Percentiles rank a stretch among this genome's conserved stretches.
Evolutionary conservation across 495 filamentous ascomycete genomes (phyloP).

Genomic region (Aspergillus carlsbadensis): DNA sequence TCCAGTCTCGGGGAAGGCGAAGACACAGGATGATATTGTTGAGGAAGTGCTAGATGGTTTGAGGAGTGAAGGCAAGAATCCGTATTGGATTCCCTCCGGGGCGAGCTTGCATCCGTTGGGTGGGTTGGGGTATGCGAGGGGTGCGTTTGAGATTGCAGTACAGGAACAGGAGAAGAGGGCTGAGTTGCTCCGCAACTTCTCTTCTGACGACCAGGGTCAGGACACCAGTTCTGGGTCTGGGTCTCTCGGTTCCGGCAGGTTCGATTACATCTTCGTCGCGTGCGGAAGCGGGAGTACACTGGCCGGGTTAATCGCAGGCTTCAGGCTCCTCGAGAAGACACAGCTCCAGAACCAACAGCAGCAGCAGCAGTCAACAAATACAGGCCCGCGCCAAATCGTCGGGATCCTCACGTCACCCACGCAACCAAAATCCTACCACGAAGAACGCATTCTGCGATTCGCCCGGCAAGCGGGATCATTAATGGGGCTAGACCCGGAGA

Average conservation of each 20-base stretch:
- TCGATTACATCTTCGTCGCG: slow-evolving; percentile 41
- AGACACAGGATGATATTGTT: slow-evolving; percentile 18
- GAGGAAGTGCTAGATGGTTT: slow-evolving; percentile 24
- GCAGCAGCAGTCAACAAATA: slow-evolving; percentile 1
- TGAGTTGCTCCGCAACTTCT: slow-evolving; percentile 7
- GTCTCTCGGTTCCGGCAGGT: slow-evolving; percentile 20
- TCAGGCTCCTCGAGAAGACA: slow-evolving; percentile 33
- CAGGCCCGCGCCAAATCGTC: slow-evolving; percentile 17
- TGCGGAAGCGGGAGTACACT: slow-evolving; percentile 42
- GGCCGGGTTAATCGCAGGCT: slow-evolving; percentile 39
- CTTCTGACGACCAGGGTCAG: not conserved
- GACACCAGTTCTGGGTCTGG: slow-evolving; percentile 5
- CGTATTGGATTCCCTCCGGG: slow-evolving; percentile 41
- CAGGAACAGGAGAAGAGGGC: slow-evolving; percentile 35
- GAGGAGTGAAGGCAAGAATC: slow-evolving; percentile 10
- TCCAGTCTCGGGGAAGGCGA: not conserved
- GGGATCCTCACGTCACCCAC: slow-evolving; percentile 40
- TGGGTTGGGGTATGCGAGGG: slow-evolving; percentile 39
- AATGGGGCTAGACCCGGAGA: slow-evolving; percentile 29
- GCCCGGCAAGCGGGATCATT: slow-evolving; percentile 27
- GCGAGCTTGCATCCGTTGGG: slow-evolving; percentile 42
- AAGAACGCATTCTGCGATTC: slow-evolving; percentile 33
- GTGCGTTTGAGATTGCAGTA: slow-evolving; percentile 36
- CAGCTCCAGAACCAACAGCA: not conserved
- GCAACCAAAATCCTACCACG: slow-evolving; percentile 27